Conservation (phyloP, 1,284 basidiomycete species). For the Sanguinoderma infundibulare region DNA sequence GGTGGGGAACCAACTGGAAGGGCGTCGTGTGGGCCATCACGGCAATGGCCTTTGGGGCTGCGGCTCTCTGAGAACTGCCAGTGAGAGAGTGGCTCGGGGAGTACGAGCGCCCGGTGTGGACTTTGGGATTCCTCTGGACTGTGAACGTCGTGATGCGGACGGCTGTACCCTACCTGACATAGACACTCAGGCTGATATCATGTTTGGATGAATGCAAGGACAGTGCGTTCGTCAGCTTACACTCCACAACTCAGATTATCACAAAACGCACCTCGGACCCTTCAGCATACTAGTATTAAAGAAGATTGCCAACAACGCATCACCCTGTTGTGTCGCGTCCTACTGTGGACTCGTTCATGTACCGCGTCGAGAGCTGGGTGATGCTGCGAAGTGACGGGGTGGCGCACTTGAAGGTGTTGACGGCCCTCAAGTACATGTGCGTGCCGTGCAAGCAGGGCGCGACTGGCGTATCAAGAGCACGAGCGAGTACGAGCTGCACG, state of each 20-base stretch:
- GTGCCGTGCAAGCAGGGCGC: conserved; percentile 51
- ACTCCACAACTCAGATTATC: no score
- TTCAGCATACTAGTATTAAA: not conserved
- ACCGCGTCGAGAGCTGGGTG: conserved; percentile 49
- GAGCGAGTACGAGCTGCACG: conserved; percentile 54
- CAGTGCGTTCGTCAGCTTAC: no score
- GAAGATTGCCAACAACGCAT: not conserved
- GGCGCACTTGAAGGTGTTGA: conserved; percentile 56
- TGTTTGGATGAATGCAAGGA: no score
- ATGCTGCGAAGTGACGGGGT: conserved; percentile 57
- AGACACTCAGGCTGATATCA: no score
- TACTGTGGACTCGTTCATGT: no score
- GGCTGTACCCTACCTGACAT: no score
- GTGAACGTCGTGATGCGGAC: no score
- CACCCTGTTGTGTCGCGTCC: no score
- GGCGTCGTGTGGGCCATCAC: conserved; percentile 24
- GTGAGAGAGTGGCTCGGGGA: no score
- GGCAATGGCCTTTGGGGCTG: conserved; percentile 24
- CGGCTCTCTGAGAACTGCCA: conserved; percentile 24
- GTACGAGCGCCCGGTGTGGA: no score
- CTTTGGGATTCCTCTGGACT: no score
- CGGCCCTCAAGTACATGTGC: conserved; percentile 50
- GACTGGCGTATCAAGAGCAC: conserved; percentile 55
- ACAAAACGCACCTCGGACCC: no score
- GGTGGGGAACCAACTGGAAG: conserved; percentile 14